Evolutionary conservation across 257 asterid genomes (phyloP).

Genomic region (Lycium barbarum): DNA sequence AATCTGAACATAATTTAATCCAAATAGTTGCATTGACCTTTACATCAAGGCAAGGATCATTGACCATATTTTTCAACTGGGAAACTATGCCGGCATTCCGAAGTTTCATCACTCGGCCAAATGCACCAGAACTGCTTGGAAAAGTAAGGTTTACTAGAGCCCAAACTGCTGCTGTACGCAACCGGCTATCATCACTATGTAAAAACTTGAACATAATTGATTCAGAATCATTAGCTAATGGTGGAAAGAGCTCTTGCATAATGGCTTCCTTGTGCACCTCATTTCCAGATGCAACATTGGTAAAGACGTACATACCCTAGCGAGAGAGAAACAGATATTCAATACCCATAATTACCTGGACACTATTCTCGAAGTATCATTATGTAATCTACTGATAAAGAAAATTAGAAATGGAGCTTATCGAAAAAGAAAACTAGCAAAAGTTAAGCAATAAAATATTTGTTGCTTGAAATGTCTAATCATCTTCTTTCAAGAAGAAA

Average conservation of each 20-base stretch:
- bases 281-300: slow-evolving; percentile 86
- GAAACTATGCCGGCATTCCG: slow-evolving; percentile 65
- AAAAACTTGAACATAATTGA: slow-evolving; percentile 60
- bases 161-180: slow-evolving; percentile 86
- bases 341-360: slow-evolving; percentile 3
- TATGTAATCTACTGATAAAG: neutral
- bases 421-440: neutral
- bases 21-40: slow-evolving; percentile 56
- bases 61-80: slow-evolving; percentile 70
- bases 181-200: slow-evolving; percentile 71
- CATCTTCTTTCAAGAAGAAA: slow-evolving; percentile 19
- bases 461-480: slow-evolving; percentile 14
- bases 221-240: slow-evolving; percentile 45
- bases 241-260: slow-evolving; percentile 69
- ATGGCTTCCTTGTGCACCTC: slow-evolving; percentile 91
- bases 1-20: slow-evolving; percentile 27
- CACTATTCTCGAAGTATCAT: neutral
- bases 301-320: slow-evolving; percentile 79
- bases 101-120: slow-evolving; percentile 59
- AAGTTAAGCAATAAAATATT: neutral
- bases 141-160: slow-evolving; percentile 75
- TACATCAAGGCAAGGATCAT: slow-evolving; percentile 89
- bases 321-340: neutral
- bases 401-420: slow-evolving; percentile 7
- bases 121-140: slow-evolving; percentile 72